Evolutionary conservation across 1,139 yeast species (phyloP).

Genomic region (Candida sp.): DNA sequence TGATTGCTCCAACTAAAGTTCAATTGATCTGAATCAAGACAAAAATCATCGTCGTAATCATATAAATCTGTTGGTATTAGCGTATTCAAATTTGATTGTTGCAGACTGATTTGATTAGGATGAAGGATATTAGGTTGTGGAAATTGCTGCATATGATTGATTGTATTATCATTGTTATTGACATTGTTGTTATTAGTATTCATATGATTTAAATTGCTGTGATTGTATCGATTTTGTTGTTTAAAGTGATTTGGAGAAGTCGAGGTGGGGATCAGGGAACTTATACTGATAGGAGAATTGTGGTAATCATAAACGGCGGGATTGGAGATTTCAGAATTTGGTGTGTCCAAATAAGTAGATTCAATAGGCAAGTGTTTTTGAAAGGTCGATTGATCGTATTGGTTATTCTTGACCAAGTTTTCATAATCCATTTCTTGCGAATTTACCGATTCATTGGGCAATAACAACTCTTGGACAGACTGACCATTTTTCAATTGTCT

Average conservation of each 20-base stretch:
- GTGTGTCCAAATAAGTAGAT: conserved; percentile 7
- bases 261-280: conserved; percentile 1
- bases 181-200: neutral
- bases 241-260: conserved; percentile 2
- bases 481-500: conserved; percentile 24
- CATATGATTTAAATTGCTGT: conserved; percentile 6
- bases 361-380: neutral
- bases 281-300: conserved; percentile 3
- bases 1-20: conserved; percentile 9
- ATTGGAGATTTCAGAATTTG: conserved; percentile 6
- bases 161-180: conserved; percentile 2
- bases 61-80: conserved; percentile 8
- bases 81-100: neutral
- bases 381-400: neutral
- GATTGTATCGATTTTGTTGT: conserved; percentile 4
- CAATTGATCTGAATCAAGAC: conserved; percentile 45
- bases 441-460: conserved; percentile 4
- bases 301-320: conserved; percentile 7
- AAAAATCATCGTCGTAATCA: conserved; percentile 46
- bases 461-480: conserved; percentile 3
- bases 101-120: conserved; percentile 4
- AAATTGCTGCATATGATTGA: conserved; percentile 1
- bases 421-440: neutral
- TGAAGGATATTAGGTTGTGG: neutral
- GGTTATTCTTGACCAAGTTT: neutral